phyloP scores from a whole-genome alignment of 1,284 basidiomycete genomes.

The Puccinia polysora region DNA sequence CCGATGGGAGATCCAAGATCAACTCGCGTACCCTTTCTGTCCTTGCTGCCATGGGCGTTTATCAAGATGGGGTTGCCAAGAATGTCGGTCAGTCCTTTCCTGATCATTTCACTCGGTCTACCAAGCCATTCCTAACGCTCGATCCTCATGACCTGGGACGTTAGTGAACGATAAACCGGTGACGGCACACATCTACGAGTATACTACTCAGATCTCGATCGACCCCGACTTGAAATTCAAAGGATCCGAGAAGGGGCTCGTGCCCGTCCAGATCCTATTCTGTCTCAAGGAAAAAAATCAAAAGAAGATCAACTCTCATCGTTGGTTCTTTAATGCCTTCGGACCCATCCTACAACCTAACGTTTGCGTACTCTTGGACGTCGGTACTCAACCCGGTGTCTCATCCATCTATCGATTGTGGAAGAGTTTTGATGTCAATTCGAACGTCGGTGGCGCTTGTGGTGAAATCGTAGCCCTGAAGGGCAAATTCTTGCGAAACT shows the following conservation, averaged over 20 bases:
- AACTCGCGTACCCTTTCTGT: constrained; percentile 78
- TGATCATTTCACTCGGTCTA: background rate
- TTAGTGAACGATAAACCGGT: constrained; percentile 80
- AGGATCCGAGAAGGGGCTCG: constrained; percentile 69
- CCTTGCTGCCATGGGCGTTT: constrained; percentile 68
- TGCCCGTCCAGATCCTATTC: constrained; percentile 88
- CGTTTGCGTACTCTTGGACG: constrained; percentile 88
- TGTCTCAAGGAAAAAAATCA: constrained; percentile 90
- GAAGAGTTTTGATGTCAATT: constrained; percentile 95
- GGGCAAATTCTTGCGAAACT: constrained; percentile 70
- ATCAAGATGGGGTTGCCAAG: constrained; percentile 89
- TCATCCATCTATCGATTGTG: constrained; percentile 89
- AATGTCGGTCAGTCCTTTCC: constrained; percentile 15
- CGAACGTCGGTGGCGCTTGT: constrained; percentile 90
- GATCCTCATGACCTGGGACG: constrained; percentile 62
- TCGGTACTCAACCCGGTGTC: constrained; percentile 85
- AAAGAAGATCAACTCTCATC: constrained; percentile 74
- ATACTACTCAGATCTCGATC: constrained; percentile 73
- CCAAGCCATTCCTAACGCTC: background rate
- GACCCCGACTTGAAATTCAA: constrained; percentile 74
- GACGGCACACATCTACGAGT: constrained; percentile 89
- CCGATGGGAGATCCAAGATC: constrained; percentile 76
- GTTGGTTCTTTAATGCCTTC: constrained; percentile 56
- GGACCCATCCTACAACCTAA: constrained; percentile 61
- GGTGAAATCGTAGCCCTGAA: constrained; percentile 94